Evolutionary conservation across 1,284 basidiomycete species (phyloP).

Genomic region (Acaromyces ingoldii): DNA sequence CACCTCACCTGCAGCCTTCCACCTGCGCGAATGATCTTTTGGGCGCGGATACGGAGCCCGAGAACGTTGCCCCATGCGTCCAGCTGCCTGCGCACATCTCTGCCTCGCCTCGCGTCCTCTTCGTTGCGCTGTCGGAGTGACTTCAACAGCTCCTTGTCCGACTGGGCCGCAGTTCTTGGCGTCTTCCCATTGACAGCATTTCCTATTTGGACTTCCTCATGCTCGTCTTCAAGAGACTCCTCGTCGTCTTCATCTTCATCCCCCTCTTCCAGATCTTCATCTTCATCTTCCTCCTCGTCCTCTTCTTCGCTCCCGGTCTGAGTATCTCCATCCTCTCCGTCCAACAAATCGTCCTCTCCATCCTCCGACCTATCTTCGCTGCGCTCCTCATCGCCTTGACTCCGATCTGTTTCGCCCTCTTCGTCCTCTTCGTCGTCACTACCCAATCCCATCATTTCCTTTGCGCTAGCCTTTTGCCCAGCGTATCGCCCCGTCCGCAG

Average conservation of each 20-base stretch:
- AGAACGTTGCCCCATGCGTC: slow-evolving; percentile 36
- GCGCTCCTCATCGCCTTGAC: slow-evolving; percentile 13
- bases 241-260: slow-evolving; percentile 3
- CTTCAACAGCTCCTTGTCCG: slow-evolving; percentile 23
- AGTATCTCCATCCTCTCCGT: slow-evolving; percentile 10
- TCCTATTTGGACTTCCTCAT: slow-evolving; percentile 4
- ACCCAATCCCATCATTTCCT: slow-evolving; percentile 33
- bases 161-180: slow-evolving; percentile 23
- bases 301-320: slow-evolving; percentile 9
- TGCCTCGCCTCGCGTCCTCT: slow-evolving; percentile 41
- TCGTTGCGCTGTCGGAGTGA: slow-evolving; percentile 24
- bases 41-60: slow-evolving; percentile 38
- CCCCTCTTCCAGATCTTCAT: slow-evolving; percentile 1
- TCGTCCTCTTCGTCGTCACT: slow-evolving; percentile 15
- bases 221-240: neutral
- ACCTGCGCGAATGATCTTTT: slow-evolving; percentile 12
- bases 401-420: slow-evolving; percentile 12
- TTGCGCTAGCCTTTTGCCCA: slow-evolving; percentile 30
- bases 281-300: neutral
- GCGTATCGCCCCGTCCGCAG: slow-evolving; percentile 22
- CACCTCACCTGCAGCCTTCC: no score
- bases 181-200: slow-evolving; percentile 5
- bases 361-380: no score
- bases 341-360: slow-evolving; percentile 5
- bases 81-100: slow-evolving; percentile 36